phyloP scores from a whole-genome alignment of 352 stramenopile species.

The Pythium pyrilobum region DNA sequence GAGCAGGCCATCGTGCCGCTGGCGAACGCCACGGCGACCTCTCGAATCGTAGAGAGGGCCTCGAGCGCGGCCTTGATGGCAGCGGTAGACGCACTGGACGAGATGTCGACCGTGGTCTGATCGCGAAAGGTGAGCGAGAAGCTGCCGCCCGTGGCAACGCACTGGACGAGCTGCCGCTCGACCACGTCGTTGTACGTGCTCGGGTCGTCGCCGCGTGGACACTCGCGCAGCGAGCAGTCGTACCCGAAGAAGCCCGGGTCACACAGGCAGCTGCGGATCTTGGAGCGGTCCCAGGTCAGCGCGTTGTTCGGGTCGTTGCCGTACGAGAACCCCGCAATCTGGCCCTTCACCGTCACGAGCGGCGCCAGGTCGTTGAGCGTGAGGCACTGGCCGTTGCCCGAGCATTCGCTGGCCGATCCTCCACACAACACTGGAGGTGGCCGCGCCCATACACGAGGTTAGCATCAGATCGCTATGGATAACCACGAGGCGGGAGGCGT shows the following conservation, averaged over 20 bases:
- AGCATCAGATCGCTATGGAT: background rate
- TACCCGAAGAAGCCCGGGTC: slow-evolving; percentile 54
- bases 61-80: slow-evolving; percentile 45
- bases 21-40: slow-evolving; percentile 37
- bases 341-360: slow-evolving; percentile 46
- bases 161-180: slow-evolving; percentile 63
- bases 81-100: slow-evolving; percentile 24
- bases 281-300: slow-evolving; percentile 62
- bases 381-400: slow-evolving; percentile 71
- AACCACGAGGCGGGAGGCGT: background rate
- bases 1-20: slow-evolving; percentile 35
- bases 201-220: slow-evolving; percentile 64
- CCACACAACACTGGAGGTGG: slow-evolving; percentile 67
- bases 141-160: slow-evolving; percentile 41
- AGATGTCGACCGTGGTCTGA: slow-evolving; percentile 40
- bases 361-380: slow-evolving; percentile 58
- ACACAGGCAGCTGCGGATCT: slow-evolving; percentile 65
- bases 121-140: slow-evolving; percentile 71
- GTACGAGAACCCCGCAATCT: slow-evolving; percentile 49
- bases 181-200: slow-evolving; percentile 50
- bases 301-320: slow-evolving; percentile 62
- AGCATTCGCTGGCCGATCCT: slow-evolving; percentile 42
- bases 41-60: slow-evolving; percentile 32
- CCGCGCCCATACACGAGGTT: too few species aligned
- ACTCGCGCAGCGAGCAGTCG: slow-evolving; percentile 66